Percentiles rank a stretch among this genome's conserved stretches.
Evolutionary conservation across 495 filamentous ascomycete species (phyloP).

Genomic region (Pyronema omphalodes): DNA sequence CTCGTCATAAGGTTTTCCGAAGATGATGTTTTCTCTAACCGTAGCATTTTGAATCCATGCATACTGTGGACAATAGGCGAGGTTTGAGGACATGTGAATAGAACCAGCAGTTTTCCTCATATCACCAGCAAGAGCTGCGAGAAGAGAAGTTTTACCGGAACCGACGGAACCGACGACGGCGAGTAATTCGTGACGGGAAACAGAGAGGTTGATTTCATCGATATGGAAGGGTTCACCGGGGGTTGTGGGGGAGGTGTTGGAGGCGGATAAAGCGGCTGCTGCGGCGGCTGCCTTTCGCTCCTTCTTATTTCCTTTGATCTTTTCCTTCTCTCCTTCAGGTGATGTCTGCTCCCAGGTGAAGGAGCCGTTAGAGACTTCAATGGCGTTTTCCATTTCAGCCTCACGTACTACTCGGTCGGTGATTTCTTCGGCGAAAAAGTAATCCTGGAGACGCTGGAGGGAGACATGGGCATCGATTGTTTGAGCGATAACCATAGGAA

Average conservation of each 20-base stretch:
- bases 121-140: constrained; percentile 80
- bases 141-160: constrained; percentile 77
- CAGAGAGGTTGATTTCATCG: constrained; percentile 48
- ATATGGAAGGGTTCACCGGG: constrained; percentile 49
- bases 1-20: constrained; percentile 57
- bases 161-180: constrained; percentile 86
- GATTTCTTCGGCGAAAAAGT: constrained; percentile 67
- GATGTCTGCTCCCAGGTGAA: constrained; percentile 84
- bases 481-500: constrained; percentile 76
- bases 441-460: constrained; percentile 67
- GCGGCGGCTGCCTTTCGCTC: constrained; percentile 28
- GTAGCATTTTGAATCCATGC: constrained; percentile 93
- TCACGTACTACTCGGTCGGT: constrained; percentile 52
- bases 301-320: constrained; percentile 28
- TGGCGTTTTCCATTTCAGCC: constrained; percentile 42
- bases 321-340: constrained; percentile 27
- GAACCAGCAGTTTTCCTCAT: constrained; percentile 69
- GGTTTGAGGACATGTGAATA: constrained; percentile 52
- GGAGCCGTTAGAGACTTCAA: constrained; percentile 52
- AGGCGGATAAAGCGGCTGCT: constrained; percentile 12
- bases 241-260: constrained; percentile 9
- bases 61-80: constrained; percentile 88
- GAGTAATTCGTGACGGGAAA: constrained; percentile 66
- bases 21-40: constrained; percentile 74
- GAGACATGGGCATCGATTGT: constrained; percentile 78